phyloP scores from a whole-genome alignment of 2,329 filamentous ascomycete genomes.

The Aspergillus thermomutatus region DNA sequence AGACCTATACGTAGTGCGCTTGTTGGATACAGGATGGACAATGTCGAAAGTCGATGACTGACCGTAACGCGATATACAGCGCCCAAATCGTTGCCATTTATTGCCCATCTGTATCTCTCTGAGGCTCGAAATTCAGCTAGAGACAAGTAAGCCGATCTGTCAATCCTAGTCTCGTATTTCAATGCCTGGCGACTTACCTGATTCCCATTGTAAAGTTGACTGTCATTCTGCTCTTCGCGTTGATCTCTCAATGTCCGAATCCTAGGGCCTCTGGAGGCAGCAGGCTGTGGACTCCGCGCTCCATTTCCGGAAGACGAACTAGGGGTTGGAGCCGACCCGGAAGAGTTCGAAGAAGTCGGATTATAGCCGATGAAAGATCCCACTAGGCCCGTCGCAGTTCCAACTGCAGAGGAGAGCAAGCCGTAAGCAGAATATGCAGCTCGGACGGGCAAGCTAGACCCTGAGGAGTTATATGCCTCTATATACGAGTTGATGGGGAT shows the following conservation, averaged over 20 bases:
- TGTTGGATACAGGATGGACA: neutral
- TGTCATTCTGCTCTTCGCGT: conserved; percentile 53
- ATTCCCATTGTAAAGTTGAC: conserved; percentile 88
- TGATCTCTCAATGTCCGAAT: conserved; percentile 55
- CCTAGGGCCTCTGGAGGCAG: conserved; percentile 29
- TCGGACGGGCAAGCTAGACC: conserved; percentile 38
- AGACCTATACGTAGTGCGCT: neutral
- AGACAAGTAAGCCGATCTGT: neutral
- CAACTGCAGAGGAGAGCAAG: conserved; percentile 42
- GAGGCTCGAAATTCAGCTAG: conserved; percentile 23
- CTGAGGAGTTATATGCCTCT: conserved; percentile 52
- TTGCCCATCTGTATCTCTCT: conserved; percentile 10
- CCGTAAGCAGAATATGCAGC: conserved; percentile 41
- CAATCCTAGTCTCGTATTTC: neutral
- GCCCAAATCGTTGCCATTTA: neutral
- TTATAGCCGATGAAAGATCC: conserved; percentile 45
- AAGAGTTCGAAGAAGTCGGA: conserved; percentile 13
- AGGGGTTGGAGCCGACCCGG: conserved; percentile 5
- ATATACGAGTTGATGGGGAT: conserved; percentile 64
- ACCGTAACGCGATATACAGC: conserved; percentile 1
- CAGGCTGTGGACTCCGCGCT: conserved; percentile 13
- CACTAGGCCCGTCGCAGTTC: conserved; percentile 41
- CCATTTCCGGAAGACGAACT: conserved; percentile 6
- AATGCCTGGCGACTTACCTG: conserved; percentile 52
- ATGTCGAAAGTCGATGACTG: neutral